Evolutionary conservation across 2,329 filamentous ascomycete species (phyloP), one percentile per base, ranked within the genome.

Genomic region (Xylaria sp.): DNA sequence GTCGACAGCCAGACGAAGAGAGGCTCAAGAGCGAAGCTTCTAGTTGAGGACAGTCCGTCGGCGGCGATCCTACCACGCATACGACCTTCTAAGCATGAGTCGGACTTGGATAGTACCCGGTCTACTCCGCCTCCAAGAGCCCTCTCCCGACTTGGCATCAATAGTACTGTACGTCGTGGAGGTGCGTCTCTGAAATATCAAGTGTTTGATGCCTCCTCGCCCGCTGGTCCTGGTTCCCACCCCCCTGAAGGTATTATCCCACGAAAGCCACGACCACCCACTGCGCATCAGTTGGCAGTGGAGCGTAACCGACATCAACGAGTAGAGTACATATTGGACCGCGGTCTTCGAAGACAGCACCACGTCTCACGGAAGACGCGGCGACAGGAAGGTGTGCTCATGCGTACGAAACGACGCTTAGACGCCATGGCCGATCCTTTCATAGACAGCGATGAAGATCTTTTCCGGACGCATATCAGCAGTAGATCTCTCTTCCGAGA

Each of bases 271-370:
- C 87, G 93, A 1, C 92, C 92, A 2, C 88, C 93, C 0, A 96
- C 93, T 0, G 91, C 92, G 42, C 93, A 96, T 79, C 93, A 96
- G 79, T 83, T 94, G 46, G 92, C 92, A 0, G 91, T 96, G 0
- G 92, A 94, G 78, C 87, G 90, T 64, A 94, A 94, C 79, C 86
- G 93, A 20, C 91, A 89, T 69, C 89, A 93, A 75, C 89, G 92
- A 6, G 92, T 95, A n/a, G 91, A 94, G 75, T 91, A 94, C 74
- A 92, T 93, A 60, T 86, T 96, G 17, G 90, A 93, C 73, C 88
- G 90, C n/a, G 90, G 91, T 36, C 82, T 95, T 40, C 88, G 91
- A 58, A 86, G 85, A 71, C 84, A 88, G 60, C 90, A 94, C 75
- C 87, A 89, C 76, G 83, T 83, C 64, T 86, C 89, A 13, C 88